These are phyloP conservation scores for Tuber borchii DNA, from an alignment of 495 filamentous ascomycete species.

Conservation along the genomic window DNA sequence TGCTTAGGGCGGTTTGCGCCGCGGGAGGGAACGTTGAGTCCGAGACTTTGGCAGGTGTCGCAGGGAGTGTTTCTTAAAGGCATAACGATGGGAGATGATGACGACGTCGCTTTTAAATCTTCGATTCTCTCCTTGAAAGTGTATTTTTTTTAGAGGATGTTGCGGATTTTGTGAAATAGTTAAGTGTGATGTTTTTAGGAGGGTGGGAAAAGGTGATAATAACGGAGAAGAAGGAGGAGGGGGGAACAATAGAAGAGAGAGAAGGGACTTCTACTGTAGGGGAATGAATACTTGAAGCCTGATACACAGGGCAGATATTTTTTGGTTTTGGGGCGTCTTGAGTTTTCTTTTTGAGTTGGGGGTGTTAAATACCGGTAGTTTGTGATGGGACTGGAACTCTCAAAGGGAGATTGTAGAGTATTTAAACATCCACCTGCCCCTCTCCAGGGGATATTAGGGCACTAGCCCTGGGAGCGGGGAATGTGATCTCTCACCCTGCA, in stretches of 20 bases:
- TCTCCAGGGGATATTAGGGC: background rate
- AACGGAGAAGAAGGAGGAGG: background rate
- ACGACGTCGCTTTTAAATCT: background rate
- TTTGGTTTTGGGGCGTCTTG: background rate
- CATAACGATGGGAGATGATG: background rate
- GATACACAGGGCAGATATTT: background rate
- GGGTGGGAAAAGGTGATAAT: background rate
- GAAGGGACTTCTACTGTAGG: background rate
- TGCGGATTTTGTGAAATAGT: background rate
- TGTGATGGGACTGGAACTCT: background rate
- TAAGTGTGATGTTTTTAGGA: background rate
- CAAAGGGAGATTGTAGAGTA: background rate
- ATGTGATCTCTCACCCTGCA: background rate
- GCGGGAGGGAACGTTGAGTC: background rate
- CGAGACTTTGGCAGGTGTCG: background rate
- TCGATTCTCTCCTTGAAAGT: background rate
- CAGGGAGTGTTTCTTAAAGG: background rate
- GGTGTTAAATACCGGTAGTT: background rate
- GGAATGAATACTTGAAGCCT: background rate
- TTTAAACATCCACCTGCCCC: background rate
- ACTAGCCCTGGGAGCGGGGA: background rate
- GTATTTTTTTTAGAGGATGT: background rate
- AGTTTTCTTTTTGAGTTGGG: background rate
- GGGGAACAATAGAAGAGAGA: background rate
- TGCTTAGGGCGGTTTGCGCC: background rate